Percentiles rank a stretch among this genome's conserved stretches.
Evolutionary conservation across 2,329 filamentous ascomycete species (phyloP).

Genomic region (Taxawa tesnikishii): DNA sequence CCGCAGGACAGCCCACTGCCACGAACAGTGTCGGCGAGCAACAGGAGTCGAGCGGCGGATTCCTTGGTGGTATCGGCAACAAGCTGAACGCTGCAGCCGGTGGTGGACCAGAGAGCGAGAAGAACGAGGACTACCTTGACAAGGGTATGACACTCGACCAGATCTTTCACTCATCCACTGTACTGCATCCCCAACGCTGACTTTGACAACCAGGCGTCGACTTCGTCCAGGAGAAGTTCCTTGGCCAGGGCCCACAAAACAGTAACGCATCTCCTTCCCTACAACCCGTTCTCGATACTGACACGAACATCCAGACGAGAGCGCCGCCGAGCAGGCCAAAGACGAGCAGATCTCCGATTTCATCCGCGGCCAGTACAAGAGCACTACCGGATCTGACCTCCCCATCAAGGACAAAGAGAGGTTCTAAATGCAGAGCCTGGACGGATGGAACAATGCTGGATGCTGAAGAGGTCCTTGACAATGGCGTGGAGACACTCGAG

Average conservation of each 20-base stretch:
- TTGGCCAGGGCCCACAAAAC: constrained; percentile 57
- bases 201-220: constrained; percentile 52
- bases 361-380: constrained; percentile 60
- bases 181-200: too few species aligned
- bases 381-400: constrained; percentile 53
- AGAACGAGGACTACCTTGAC: constrained; percentile 73
- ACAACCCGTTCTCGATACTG: constrained; percentile 12
- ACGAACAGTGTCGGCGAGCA: constrained; percentile 23
- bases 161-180: too few species aligned
- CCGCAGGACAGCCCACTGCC: constrained; percentile 11
- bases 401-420: constrained; percentile 57
- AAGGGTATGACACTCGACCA: too few species aligned
- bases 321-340: constrained; percentile 68
- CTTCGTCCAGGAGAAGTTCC: constrained; percentile 61
- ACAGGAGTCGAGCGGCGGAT: constrained; percentile 20
- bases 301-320: constrained; percentile 17
- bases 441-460: too few species aligned
- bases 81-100: constrained; percentile 62
- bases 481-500: too few species aligned
- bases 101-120: constrained; percentile 61
- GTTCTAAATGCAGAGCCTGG: too few species aligned
- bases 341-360: constrained; percentile 66
- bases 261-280: too few species aligned
- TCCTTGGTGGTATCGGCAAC: constrained; percentile 50
- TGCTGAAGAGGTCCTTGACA: too few species aligned